phyloP scores from a whole-genome alignment of 176 grass and related monocot genomes.

The Puya raimondii region DNA sequence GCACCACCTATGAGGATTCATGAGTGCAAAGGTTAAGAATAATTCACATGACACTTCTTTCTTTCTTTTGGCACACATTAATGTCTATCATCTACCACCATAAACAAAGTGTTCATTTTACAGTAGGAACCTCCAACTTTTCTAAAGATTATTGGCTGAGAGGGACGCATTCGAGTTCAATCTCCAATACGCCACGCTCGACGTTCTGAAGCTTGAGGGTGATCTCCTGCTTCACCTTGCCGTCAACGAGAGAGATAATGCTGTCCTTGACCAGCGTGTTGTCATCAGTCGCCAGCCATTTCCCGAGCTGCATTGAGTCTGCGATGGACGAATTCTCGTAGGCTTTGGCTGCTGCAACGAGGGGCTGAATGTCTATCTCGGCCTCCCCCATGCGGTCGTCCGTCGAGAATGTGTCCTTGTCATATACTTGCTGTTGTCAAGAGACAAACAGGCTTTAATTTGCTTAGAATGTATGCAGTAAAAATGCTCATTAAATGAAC shows the following conservation, averaged over 20 bases:
- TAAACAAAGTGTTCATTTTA: no score
- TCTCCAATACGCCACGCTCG: constrained; percentile 71
- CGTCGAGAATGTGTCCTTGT: constrained; percentile 86
- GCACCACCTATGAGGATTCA: no score
- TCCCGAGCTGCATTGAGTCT: constrained; percentile 54
- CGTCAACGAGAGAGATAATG: constrained; percentile 41
- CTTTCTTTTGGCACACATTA: no score
- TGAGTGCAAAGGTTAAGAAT: no score
- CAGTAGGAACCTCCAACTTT: no score
- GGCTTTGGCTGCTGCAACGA: constrained; percentile 69
- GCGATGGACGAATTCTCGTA: constrained; percentile 42
- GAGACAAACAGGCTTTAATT: constrained; percentile 9
- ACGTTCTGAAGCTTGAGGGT: constrained; percentile 80
- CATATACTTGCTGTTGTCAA: constrained; percentile 63
- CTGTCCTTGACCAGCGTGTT: constrained; percentile 58
- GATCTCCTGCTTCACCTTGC: constrained; percentile 72
- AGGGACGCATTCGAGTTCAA: constrained; percentile 91
- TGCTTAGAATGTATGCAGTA: neutral
- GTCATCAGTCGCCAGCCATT: constrained; percentile 54
- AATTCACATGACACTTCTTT: no score
- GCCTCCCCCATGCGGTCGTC: constrained; percentile 87
- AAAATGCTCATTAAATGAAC: neutral
- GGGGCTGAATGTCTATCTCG: constrained; percentile 73
- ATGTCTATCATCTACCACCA: no score
- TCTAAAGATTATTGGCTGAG: constrained; percentile 52